phyloP scores from a whole-genome alignment of 306 rosid species.

The Dalbergia cultrata region DNA sequence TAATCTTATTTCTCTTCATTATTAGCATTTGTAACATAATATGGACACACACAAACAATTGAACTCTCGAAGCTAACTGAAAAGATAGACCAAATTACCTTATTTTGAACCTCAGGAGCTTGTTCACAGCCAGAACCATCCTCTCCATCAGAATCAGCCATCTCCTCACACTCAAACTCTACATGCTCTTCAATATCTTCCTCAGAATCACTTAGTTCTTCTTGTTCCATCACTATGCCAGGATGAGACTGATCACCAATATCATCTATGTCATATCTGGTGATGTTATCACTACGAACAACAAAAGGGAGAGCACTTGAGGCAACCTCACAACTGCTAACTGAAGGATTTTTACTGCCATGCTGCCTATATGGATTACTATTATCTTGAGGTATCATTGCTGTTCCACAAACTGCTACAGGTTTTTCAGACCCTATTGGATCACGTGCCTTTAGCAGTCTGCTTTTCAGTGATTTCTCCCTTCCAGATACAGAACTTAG shows the following conservation, averaged over 20 bases:
- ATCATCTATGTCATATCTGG: constrained; percentile 60
- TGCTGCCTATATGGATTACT: constrained; percentile 43
- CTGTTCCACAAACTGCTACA: constrained; percentile 49
- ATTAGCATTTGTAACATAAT: background rate
- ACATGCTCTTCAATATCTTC: constrained; percentile 95
- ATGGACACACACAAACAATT: background rate
- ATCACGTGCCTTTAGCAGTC: constrained; percentile 51
- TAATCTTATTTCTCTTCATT: constrained; percentile 13
- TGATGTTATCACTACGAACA: constrained; percentile 52
- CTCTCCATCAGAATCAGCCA: constrained; percentile 97
- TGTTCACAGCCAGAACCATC: constrained; percentile 79
- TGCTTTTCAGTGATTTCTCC: constrained; percentile 55
- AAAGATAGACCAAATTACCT: constrained; percentile 57
- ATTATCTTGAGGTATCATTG: constrained; percentile 42
- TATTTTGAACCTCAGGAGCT: constrained; percentile 59
- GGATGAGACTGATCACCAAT: constrained; percentile 79
- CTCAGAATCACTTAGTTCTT: constrained; percentile 91
- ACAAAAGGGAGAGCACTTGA: constrained; percentile 51
- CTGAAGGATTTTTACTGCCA: constrained; percentile 52
- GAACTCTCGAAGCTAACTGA: constrained; percentile 25
- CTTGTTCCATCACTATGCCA: constrained; percentile 94
- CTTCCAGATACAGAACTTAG: constrained; percentile 69
- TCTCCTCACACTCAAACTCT: constrained; percentile 96
- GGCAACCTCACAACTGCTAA: constrained; percentile 48
- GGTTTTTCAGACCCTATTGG: constrained; percentile 43